Evolutionary conservation across 2,329 filamentous ascomycete species (phyloP), one percentile per base, ranked within the genome.

Genomic region (Cladophialophora immunda): DNA sequence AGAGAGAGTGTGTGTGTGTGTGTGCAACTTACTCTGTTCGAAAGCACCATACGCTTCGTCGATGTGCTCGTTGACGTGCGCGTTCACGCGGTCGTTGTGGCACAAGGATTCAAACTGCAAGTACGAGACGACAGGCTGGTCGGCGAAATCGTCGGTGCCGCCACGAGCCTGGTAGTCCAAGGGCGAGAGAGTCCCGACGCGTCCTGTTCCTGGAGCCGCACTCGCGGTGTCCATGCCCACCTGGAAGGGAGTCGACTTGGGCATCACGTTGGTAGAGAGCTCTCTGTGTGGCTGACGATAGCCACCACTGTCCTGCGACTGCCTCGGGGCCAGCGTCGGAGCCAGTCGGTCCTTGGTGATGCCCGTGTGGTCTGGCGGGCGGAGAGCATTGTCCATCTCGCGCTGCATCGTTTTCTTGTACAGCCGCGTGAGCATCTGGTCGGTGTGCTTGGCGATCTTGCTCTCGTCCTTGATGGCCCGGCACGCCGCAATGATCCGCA

Each of bases 401-500:
- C 69, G 70, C 30, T 72, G 64, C 50, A 73, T 64, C 2, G 70
- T 73, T 0, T 72, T 71, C 60, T 73, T 73, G 58, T 75, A 65
- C n/a, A 76, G 65, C 19, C 71, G 70, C 1, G 73, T 76, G 27
- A 76, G 63, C 41, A 75, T 68, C 52, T 75, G 70, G 32, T 74
- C 73, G 0, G 73, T 72, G 52, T 75, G 73, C 41, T 68, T 65
- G 8, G 75, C 74, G 45, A 76, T 74, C 15, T 71, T 70, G 65
- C 73, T 76, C 29, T 69, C 66, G 4, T 68, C 59, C 8, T 67
- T 68, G 13, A 75, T 67, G 0, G 69, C 65, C 25, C 70, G 62
- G 41, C 72, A 72, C 1, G 73, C 70, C 19, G 69, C 70, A 13
- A 76, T 77, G 34, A 77, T 77, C 15, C 72, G 67, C 45, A 77